Evolutionary conservation across 805 yeast genomes (phyloP).

Genomic region (Zygosaccharomyces lentus): DNA sequence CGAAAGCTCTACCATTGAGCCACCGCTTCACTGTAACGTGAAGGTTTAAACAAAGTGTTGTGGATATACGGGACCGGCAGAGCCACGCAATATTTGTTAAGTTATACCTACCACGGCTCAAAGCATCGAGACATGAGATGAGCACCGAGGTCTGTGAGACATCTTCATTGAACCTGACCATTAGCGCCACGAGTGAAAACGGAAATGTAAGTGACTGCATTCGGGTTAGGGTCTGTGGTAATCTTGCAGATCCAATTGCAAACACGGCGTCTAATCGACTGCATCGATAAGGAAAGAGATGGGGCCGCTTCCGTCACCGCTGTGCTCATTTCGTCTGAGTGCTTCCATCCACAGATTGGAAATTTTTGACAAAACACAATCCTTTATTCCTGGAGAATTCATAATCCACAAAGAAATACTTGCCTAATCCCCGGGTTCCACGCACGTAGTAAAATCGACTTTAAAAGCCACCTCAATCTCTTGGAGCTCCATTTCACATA

Average conservation of each 20-base stretch:
- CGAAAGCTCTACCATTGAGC: conserved; percentile 71
- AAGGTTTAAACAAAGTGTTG: too few species aligned
- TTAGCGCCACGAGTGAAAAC: conserved; percentile 44
- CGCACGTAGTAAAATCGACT: conserved; percentile 64
- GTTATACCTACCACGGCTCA: neutral
- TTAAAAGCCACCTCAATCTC: conserved; percentile 78
- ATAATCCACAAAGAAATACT: conserved; percentile 41
- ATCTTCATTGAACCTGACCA: conserved; percentile 57
- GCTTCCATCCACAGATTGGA: conserved; percentile 39
- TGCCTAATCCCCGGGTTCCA: conserved; percentile 31
- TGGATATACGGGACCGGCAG: too few species aligned
- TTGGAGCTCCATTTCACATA: conserved; percentile 68
- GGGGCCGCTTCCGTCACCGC: conserved; percentile 74
- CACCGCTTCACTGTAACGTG: conserved; percentile 48
- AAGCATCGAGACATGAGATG: conserved; percentile 53
- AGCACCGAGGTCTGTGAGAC: conserved; percentile 82
- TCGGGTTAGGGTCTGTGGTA: conserved; percentile 67
- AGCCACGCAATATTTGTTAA: too few species aligned
- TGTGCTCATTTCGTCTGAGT: conserved; percentile 36
- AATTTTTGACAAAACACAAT: conserved; percentile 41
- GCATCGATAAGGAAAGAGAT: conserved; percentile 71
- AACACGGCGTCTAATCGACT: conserved; percentile 46
- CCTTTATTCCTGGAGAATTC: conserved; percentile 35
- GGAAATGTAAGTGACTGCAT: conserved; percentile 74
- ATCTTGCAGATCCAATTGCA: conserved; percentile 56